Evolutionary conservation across 768 basidiomycete species (phyloP), one percentile per base, ranked within the genome.

Genomic region (Trichaptum fuscoviolaceum): DNA sequence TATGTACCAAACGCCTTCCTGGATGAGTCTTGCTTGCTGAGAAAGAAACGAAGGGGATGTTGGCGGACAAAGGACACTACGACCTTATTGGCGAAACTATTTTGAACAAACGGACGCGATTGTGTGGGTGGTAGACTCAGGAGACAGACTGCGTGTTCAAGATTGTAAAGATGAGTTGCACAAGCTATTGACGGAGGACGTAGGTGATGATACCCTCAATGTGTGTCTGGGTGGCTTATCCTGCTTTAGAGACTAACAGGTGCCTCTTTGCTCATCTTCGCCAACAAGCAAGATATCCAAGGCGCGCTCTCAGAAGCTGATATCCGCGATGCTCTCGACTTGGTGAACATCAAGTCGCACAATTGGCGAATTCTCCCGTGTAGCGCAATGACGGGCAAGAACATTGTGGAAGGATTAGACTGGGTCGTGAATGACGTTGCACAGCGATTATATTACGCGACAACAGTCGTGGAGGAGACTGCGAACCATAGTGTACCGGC

Each of bases 41-140:
- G 17, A 58, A 23, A 62, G 30, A 35, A 58, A 65, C 64, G 66
- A 71, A 98, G 96, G 96, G 97, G 97, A 99, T 75, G 95, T 99
- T 36, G 97, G 97, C 36, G 96, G 97, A 25, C 97, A 99, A 76
- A 87, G 90, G 66, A 96, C 94, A 0, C 87, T 99, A 63, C 86
- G 97, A 34, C 96, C 97, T 7, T 99, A 99, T 76, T 99, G 97
- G 97, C 83, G 94, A 26, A 99, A 99, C 77, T 99, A 99, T 79
- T 99, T 99, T 71, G 97, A 99, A 77, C 93, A 95, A 77, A 99
- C 97, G 10, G 97, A 99, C 77, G 96, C 92, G 7, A 82, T 99
- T 58, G 95, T 99, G 35, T 99, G 97, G 97, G 96, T 99, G 20
- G 96, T 99, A 57, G 97, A 99, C 80, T 96, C 95, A 0, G 86